Evolutionary conservation across 805 yeast genomes (phyloP).

Genomic region (Starmerella riodocensis): DNA sequence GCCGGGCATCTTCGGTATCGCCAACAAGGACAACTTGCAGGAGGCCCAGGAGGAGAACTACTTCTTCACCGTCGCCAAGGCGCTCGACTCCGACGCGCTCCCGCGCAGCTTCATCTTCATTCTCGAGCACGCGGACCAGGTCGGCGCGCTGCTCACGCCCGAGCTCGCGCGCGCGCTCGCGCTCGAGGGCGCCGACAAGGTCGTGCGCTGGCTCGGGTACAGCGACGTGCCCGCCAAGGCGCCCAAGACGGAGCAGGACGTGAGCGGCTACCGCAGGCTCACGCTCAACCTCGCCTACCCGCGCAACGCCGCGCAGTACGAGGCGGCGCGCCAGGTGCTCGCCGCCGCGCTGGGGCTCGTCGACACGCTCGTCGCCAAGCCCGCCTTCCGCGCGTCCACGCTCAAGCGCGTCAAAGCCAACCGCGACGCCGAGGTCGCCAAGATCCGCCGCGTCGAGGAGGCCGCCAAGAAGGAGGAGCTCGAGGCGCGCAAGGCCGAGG

Average conservation of each 20-base stretch:
- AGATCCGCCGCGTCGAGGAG: constrained; percentile 57
- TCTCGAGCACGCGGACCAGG: constrained; percentile 79
- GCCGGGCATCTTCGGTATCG: constrained; percentile 69
- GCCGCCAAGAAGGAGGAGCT: constrained; percentile 52
- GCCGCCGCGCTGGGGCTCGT: constrained; percentile 45
- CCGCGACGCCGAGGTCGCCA: constrained; percentile 60
- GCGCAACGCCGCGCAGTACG: constrained; percentile 37
- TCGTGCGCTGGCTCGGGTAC: constrained; percentile 56
- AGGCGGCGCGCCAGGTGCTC: constrained; percentile 38
- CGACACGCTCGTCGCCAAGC: constrained; percentile 42
- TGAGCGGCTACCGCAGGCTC: constrained; percentile 29
- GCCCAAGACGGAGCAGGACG: constrained; percentile 39
- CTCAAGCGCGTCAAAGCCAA: constrained; percentile 56
- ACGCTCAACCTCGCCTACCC: constrained; percentile 44
- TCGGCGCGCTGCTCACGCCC: constrained; percentile 44
- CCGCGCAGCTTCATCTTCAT: constrained; percentile 65
- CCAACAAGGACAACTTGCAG: constrained; percentile 73
- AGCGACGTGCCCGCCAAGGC: constrained; percentile 72
- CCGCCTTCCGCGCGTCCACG: constrained; percentile 57
- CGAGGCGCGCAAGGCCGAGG: constrained; percentile 49
- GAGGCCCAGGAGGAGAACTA: constrained; percentile 62
- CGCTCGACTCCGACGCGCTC: constrained; percentile 52
- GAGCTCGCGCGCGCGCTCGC: constrained; percentile 34
- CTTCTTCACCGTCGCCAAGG: constrained; percentile 71
- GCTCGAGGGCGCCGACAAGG: constrained; percentile 32